These are phyloP conservation scores for Laetiporus sulphureus DNA, from an alignment of 1,284 basidiomycete species.

Conservation along the genomic window DNA sequence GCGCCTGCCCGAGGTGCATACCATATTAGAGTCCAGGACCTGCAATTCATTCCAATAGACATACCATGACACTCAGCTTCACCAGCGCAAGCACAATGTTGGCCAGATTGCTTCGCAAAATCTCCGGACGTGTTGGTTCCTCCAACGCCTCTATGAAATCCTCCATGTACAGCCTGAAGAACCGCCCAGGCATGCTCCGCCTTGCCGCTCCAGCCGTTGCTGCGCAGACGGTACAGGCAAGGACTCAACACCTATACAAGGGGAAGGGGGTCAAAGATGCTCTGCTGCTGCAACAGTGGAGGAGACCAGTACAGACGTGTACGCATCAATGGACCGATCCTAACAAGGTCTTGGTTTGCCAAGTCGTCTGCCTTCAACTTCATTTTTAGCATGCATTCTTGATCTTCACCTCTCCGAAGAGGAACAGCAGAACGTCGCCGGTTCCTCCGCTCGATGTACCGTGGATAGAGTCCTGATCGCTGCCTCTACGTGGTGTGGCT, in stretches of 20 bases:
- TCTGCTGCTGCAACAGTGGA: slow-evolving; percentile 89
- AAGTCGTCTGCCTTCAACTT: slow-evolving; percentile 85
- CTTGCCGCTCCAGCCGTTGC: slow-evolving; percentile 97
- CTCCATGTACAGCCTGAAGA: slow-evolving; percentile 96
- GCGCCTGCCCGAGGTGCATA: no score
- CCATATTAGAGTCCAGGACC: no score
- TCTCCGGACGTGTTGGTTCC: slow-evolving; percentile 96
- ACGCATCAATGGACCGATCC: slow-evolving; percentile 82
- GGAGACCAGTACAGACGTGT: slow-evolving; percentile 93
- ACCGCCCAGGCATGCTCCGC: slow-evolving; percentile 93
- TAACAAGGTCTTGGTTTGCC: slow-evolving; percentile 57
- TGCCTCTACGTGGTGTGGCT: slow-evolving; percentile 95
- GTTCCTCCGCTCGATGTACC: slow-evolving; percentile 95
- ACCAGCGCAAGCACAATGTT: slow-evolving; percentile 94
- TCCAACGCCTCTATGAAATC: slow-evolving; percentile 95
- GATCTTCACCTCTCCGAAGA: slow-evolving; percentile 98
- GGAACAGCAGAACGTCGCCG: slow-evolving; percentile 93
- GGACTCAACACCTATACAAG: slow-evolving; percentile 92
- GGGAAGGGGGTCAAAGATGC: slow-evolving; percentile 94
- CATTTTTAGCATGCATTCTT: slow-evolving; percentile 96
- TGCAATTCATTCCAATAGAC: no score
- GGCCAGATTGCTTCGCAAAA: slow-evolving; percentile 86
- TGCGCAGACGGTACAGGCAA: slow-evolving; percentile 93
- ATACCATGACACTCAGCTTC: slow-evolving; percentile 82
- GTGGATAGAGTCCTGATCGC: slow-evolving; percentile 95